Percentiles rank a stretch among this genome's conserved stretches.
Evolutionary conservation across 2,329 filamentous ascomycete species (phyloP).

Genomic region (Fusarium avenaceum): DNA sequence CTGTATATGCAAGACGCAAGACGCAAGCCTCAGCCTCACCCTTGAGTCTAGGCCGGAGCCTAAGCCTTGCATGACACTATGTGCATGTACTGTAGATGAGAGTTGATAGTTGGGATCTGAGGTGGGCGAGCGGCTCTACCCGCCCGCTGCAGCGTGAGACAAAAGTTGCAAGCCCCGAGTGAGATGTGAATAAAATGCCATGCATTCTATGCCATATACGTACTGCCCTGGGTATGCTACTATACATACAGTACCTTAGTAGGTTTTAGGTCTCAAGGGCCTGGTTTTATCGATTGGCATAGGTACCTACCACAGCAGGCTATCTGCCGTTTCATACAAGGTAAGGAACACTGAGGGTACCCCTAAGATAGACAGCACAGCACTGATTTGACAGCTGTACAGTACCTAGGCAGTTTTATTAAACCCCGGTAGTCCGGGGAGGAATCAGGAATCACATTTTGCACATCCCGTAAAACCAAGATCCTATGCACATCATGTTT

Average conservation of each 20-base stretch:
- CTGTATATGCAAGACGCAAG: slow-evolving; percentile 3
- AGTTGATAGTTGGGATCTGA: slow-evolving; percentile 17
- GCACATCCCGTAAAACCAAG: slow-evolving; percentile 5
- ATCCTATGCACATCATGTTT: slow-evolving; percentile 45
- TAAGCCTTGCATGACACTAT: slow-evolving; percentile 27
- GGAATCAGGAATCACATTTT: neutral
- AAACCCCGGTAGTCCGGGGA: neutral
- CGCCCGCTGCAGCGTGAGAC: slow-evolving; percentile 37
- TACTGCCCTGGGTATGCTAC: slow-evolving; percentile 1
- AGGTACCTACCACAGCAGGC: slow-evolving; percentile 2
- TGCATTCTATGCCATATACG: slow-evolving; percentile 15
- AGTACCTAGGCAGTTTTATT: neutral
- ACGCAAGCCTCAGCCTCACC: slow-evolving; percentile 11
- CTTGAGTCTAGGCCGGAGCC: neutral
- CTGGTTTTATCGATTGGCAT: neutral
- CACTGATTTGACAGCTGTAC: neutral
- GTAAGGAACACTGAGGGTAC: neutral
- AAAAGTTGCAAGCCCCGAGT: slow-evolving; percentile 28
- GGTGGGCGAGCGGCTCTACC: slow-evolving; percentile 37
- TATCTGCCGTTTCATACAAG: slow-evolving; percentile 29
- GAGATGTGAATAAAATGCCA: slow-evolving; percentile 7
- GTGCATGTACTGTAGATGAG: neutral
- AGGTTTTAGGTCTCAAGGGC: neutral
- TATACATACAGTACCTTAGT: neutral
- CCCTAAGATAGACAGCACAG: neutral